Evolutionary conservation across 2,329 filamentous ascomycete genomes (phyloP), one percentile per base, ranked within the genome.

Genomic region (Monilinia fructicola): DNA sequence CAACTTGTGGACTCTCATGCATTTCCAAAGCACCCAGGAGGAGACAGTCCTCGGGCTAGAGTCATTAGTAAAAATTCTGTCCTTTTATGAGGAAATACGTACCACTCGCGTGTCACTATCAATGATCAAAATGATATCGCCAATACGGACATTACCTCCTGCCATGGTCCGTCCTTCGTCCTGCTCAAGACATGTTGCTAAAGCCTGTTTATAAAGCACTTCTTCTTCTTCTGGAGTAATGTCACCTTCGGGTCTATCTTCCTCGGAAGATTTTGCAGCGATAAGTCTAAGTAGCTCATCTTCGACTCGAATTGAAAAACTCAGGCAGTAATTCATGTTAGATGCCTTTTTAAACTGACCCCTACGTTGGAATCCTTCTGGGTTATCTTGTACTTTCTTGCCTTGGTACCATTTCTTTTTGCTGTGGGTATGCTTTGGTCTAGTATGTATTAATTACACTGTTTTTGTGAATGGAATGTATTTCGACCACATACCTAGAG

Each of bases 281-380:
- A 69, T 61, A 3, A 73, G 50, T 14, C 54, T 42, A 2, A 69
- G 60, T 12, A 91, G 78, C 67, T 84, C 84, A 14, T 84, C 83
- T 54, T 74, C 73, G 26, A 74, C 69, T 54, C 67, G 67, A 61
- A 72, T 73, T 40, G 68, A 70, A 31, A 74, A 66, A 67, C 70
- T 70, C 21, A 74, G 54, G 3, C 83, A 87, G 73, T 87, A 91
- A 76, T 91, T 91, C 88, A 91, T 91, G 78, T 91, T 91, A 38
- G 87, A 90, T 1, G 87, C 87, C 77, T 90, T 90, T 79, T 90
- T 90, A 80, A 90, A 90, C 74, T 89, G 89, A 65, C 87, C 87
- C 50, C 80, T 80, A 50, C 85, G 80, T 23, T 83, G 68, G 71
- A 85, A 87, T 23, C 78, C 79, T 53, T 64, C 65, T 4, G 52